These are phyloP conservation scores for Scedosporium dehoogii DNA, from an alignment of 2,329 filamentous ascomycete species.

Conservation along the genomic window DNA sequence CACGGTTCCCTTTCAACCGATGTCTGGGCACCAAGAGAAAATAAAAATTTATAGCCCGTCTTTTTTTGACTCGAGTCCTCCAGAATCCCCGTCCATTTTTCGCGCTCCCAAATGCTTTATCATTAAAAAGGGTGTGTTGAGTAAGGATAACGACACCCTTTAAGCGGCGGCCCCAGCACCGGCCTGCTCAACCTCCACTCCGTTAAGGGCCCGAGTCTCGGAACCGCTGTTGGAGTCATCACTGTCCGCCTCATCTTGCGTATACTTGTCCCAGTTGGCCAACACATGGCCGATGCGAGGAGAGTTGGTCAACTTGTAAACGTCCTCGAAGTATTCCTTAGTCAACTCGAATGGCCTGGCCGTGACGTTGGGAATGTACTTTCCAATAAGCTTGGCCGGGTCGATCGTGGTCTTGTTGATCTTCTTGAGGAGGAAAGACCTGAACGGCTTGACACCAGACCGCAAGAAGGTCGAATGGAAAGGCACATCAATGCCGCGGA, in stretches of 20 bases:
- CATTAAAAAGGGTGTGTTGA: too few species aligned
- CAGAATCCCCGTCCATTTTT: not conserved
- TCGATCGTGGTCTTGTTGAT: conserved; percentile 99
- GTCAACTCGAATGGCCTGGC: conserved; percentile 90
- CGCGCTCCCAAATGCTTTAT: too few species aligned
- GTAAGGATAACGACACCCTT: not conserved
- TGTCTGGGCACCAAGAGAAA: too few species aligned
- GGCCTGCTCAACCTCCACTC: conserved; percentile 3
- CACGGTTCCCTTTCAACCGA: not conserved
- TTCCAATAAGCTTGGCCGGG: conserved; percentile 89
- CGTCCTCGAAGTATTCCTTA: conserved; percentile 99
- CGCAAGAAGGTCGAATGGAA: conserved; percentile 99
- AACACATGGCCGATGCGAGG: conserved; percentile 68
- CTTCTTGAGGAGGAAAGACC: conserved; percentile 97
- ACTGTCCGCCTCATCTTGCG: conserved; percentile 35
- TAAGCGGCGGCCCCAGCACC: conserved; percentile 6
- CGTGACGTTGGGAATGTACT: conserved; percentile 99
- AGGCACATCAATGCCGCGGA: conserved; percentile 94
- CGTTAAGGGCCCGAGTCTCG: conserved; percentile 6
- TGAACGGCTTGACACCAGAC: conserved; percentile 97
- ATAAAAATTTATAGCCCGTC: not conserved
- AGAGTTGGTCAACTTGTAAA: conserved; percentile 85
- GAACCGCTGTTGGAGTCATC: conserved; percentile 9
- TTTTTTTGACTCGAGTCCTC: not conserved
- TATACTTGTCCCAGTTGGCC: conserved; percentile 76